Evolutionary conservation across 176 grass and related monocot species (phyloP).

Genomic region (Pharus latifolius): DNA sequence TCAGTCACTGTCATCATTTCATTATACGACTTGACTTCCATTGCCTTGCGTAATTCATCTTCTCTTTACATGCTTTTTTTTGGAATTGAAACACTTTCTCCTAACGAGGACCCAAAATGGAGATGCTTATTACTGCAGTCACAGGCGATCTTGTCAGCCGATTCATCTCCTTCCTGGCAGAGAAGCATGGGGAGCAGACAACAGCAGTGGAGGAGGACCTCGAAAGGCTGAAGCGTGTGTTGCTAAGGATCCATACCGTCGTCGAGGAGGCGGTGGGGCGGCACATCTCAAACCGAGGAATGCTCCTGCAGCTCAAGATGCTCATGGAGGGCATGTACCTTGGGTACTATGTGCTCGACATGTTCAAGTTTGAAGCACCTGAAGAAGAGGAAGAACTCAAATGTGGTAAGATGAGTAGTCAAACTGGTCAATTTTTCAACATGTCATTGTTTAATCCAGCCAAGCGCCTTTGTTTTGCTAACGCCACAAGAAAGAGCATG

Average conservation of each 20-base stretch:
- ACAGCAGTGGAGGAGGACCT: not conserved
- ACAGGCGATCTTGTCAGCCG: slow-evolving; percentile 8
- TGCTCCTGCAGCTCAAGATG: slow-evolving; percentile 14
- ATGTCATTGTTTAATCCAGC: not conserved
- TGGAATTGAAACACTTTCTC: not conserved
- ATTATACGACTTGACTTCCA: too few relatives aligned
- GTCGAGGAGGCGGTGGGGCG: slow-evolving; percentile 16
- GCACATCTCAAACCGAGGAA: not conserved
- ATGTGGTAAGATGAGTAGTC: not conserved
- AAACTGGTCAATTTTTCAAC: not conserved
- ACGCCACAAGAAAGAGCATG: not conserved
- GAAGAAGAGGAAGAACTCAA: not conserved
- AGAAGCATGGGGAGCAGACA: not conserved
- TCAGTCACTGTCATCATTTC: too few relatives aligned
- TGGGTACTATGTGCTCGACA: slow-evolving; percentile 10
- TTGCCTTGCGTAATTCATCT: too few relatives aligned
- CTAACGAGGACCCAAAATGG: not conserved
- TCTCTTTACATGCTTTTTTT: not conserved
- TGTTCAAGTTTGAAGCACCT: not conserved
- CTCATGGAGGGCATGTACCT: slow-evolving; percentile 1
- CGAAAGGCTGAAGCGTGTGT: not conserved
- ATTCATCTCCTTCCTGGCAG: slow-evolving; percentile 17
- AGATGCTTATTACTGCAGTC: slow-evolving; percentile 2
- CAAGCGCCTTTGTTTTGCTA: slow-evolving; percentile 17
- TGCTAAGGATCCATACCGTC: slow-evolving; percentile 12